A percentile compares a stretch with the other conserved stretches of the same genome.
Conservation (phyloP, 768 basidiomycete genomes). For the Mycena leptocephala region DNA sequence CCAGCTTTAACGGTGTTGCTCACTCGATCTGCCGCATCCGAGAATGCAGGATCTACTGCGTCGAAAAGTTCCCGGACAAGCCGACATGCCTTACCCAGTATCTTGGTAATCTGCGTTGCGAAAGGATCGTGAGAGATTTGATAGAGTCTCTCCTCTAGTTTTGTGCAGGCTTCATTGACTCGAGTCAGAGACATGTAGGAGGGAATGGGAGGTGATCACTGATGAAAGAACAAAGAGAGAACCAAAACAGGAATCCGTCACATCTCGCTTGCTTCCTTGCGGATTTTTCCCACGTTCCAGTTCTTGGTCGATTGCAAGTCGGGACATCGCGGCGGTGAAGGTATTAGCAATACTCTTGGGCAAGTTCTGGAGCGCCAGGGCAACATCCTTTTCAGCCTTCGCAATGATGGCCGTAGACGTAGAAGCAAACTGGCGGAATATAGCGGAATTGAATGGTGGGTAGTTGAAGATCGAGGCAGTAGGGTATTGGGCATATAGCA, state of each 20-base stretch:
- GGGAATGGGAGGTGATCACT: too few species aligned
- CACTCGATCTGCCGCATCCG: neutral
- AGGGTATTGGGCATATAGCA: constrained; percentile 43
- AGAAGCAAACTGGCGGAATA: constrained; percentile 41
- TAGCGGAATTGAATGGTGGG: constrained; percentile 43
- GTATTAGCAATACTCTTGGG: constrained; percentile 39
- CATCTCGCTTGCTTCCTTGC: too few species aligned
- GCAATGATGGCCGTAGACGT: constrained; percentile 25
- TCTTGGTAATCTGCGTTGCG: neutral
- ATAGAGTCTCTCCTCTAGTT: neutral
- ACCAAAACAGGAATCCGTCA: too few species aligned
- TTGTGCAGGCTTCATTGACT: neutral
- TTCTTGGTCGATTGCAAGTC: neutral
- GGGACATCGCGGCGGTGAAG: neutral
- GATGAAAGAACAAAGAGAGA: too few species aligned
- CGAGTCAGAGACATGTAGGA: neutral
- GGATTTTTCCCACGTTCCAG: neutral
- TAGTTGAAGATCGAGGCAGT: constrained; percentile 41
- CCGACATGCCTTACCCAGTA: neutral
- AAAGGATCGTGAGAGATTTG: neutral
- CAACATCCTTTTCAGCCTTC: constrained; percentile 32
- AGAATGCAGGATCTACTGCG: neutral
- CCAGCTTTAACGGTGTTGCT: neutral
- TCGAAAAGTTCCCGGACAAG: neutral
- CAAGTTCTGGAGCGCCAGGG: constrained; percentile 39